A percentile compares a stretch with the other conserved stretches of the same genome.
phyloP scores from a whole-genome alignment of 768 basidiomycete species.

The Tephrocybe sp. region DNA sequence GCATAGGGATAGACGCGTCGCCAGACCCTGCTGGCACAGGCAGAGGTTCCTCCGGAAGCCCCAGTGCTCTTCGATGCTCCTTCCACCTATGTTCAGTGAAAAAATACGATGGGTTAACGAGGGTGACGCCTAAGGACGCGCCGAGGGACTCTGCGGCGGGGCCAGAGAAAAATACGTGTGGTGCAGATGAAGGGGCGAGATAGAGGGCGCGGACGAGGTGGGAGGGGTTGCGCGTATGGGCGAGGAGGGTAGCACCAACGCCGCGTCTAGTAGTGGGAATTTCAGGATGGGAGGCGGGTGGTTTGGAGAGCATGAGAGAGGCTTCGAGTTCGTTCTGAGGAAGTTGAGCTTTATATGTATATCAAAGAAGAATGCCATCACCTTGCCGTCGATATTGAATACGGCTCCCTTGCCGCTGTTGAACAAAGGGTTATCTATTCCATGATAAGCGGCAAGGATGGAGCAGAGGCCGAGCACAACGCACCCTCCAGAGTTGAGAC shows the following conservation, averaged over 20 bases:
- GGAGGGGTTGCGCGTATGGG: constrained; percentile 70
- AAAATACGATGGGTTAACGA: constrained; percentile 78
- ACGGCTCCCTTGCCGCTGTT: constrained; percentile 82
- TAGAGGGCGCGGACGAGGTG: constrained; percentile 70
- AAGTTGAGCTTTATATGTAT: neutral
- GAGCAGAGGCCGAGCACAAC: constrained; percentile 2
- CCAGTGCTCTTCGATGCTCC: constrained; percentile 73
- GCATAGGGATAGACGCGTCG: constrained; percentile 17
- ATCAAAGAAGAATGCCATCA: constrained; percentile 21
- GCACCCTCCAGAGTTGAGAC: constrained; percentile 73
- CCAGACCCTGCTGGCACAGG: constrained; percentile 28
- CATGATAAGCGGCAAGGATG: neutral
- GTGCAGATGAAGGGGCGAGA: constrained; percentile 58
- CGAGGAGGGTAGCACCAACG: constrained; percentile 63
- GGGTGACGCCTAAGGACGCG: constrained; percentile 47
- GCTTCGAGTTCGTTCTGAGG: constrained; percentile 80
- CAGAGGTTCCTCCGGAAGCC: constrained; percentile 66
- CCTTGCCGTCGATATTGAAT: constrained; percentile 80
- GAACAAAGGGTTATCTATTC: constrained; percentile 71
- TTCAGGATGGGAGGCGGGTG: constrained; percentile 62
- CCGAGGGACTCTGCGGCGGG: constrained; percentile 62
- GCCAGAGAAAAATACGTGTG: constrained; percentile 75
- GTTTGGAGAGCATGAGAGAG: constrained; percentile 79
- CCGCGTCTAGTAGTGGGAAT: constrained; percentile 64
- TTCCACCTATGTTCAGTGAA: constrained; percentile 75